Base-by-base conservation (phyloP, 805 yeast species). In the Kuraishia molischiana region DNA sequence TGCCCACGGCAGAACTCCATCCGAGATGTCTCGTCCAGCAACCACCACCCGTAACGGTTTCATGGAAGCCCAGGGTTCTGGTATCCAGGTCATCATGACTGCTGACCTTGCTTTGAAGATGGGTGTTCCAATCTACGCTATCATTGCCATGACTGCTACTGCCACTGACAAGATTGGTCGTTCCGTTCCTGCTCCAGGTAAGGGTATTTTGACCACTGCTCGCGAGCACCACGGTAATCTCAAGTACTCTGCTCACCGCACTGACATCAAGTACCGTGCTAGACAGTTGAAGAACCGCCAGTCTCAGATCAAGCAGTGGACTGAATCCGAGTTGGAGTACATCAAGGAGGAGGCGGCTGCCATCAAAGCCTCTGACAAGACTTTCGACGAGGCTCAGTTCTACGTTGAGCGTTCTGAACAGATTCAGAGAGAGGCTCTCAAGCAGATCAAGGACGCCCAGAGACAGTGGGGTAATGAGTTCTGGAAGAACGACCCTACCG, bases 21-120 rank as follows among this genome's bases (percentile, higher is more conserved):
- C 81, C 41, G 98, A 92, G 65, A 92, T 92, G 97, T 90, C 97
- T 20, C 84, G 99, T 68, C 99, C 99, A 41, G 75, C 97, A 39
- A 89, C 99, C 38, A 82, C 97, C 31, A 71, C 95, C 34, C 85
- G 99, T 74, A 74, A 81, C 51, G 99, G 99, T 52, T 92, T 92
- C 72, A 92, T 92, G 97, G 99, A 92, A 73, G 81, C 98, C 30
- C 99, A 92, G 67, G 99, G 99, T 73, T 77, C 97, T 38, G 99
- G 99, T 78, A 83, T 85, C 51, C 97, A 92, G 72, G 80, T 92
- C 47, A 76, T 92, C 47, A 92, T 92, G 99, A 75, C 79, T 48
- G 98, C 97, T 38, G 86, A 82, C 49, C 69, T 92, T 48, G 99
- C 99, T 29, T 54, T 92, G 49, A 77, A 82, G 59, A 92, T 92